Conservation (phyloP, 768 basidiomycete species). For the Boletales sp. region DNA sequence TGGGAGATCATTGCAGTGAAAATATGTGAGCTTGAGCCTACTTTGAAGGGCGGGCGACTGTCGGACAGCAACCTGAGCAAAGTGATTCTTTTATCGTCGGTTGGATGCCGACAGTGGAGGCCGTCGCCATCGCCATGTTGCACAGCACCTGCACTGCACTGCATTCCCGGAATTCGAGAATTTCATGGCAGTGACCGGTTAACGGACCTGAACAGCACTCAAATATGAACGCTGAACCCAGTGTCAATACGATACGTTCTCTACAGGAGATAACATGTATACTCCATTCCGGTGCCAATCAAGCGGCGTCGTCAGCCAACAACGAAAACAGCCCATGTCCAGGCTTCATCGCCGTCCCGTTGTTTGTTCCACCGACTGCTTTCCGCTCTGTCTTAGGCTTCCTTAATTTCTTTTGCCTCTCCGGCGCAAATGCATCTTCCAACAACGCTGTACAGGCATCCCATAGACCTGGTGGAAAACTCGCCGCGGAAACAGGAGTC, state of each 20-base stretch:
- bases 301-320: conserved; percentile 38
- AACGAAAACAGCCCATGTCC: conserved; percentile 37
- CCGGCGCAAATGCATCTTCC: conserved; percentile 45
- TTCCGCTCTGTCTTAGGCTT: conserved; percentile 27
- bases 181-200: too few species aligned
- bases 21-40: too few species aligned
- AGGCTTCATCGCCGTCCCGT: conserved; percentile 6
- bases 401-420: conserved; percentile 43
- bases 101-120: too few species aligned
- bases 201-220: too few species aligned
- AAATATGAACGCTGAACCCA: too few species aligned
- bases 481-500: conserved; percentile 14
- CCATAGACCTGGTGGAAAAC: conserved; percentile 39
- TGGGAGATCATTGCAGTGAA: background rate
- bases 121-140: too few species aligned
- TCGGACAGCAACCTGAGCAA: too few species aligned
- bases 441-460: conserved; percentile 45
- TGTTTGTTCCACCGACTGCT: conserved; percentile 20
- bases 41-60: too few species aligned
- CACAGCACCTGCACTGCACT: too few species aligned
- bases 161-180: too few species aligned
- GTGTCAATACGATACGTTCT: background rate
- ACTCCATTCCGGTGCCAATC: conserved; percentile 4
- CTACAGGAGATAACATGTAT: background rate
- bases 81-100: too few species aligned